Base-by-base conservation (phyloP, 352 stramenopile genomes). In the Blastocystis sp. region DNA sequence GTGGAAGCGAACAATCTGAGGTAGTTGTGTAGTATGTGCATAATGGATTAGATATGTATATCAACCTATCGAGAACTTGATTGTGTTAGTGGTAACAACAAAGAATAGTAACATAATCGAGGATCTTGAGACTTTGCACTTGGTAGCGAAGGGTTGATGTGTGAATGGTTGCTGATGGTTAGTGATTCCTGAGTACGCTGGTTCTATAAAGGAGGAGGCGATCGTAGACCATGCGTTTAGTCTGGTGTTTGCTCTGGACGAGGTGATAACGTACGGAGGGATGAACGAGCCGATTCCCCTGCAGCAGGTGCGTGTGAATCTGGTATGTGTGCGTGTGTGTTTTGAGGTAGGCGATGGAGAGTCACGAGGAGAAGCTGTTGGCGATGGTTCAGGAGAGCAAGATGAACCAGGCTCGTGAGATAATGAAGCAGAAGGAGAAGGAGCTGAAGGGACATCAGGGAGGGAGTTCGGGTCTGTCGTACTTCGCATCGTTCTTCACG, bases 371-470 rank as follows among this genome's bases (percentile, higher is more conserved):
- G 47, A 87, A 87, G 75, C 61, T 87, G 50, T 53, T 87, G 55
- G 61, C 55, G 55, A 87, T 87, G 75, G 75, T 87, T 56, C 55
- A 87, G 41, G 75, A 87, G 61, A 87, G 75, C 61, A 87, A 87
- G 75, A 87, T 87, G 75, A 87, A 87, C 45, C 55, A 69, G 55
- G 75, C 75, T 5, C 41, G 50, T 7, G 75, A 87, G 61, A 75
- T 87, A 18, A 75, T 75, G 55, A 87, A 87, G 61, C 75, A 87
- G 61, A 87, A 87, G 55, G 75, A 75, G 45, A 11, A 29, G 3
- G 61, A 69, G 45, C 34, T 87, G 39, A 79, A 75, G 61, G 11
- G 37, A 26, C n/a, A 77, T 8, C 61, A 87, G 45, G 37, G 34
- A 11, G 34, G 6, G 20, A 4, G 5, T 0, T 75, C 61, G 0